Percentiles rank a stretch among this genome's conserved stretches.
phyloP scores from a whole-genome alignment of 2,329 filamentous ascomycete genomes.

The Paracorniculantispora psalliotae region DNA sequence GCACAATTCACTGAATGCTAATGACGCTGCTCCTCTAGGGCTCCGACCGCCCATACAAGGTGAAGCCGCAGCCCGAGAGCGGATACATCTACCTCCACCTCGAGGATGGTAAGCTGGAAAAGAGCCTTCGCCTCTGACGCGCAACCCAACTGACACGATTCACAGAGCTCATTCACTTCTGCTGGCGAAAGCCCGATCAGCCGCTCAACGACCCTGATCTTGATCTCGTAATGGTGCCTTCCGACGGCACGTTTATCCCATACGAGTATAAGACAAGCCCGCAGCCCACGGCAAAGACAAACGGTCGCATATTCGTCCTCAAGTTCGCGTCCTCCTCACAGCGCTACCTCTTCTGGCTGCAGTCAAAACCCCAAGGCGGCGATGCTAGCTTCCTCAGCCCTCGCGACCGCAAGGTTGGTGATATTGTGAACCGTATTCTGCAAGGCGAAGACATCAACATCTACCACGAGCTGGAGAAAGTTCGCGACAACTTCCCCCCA shows the following conservation, averaged over 20 bases:
- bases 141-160: not conserved
- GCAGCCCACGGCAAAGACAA: conserved; percentile 59
- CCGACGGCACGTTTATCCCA: conserved; percentile 80
- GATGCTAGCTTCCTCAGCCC: conserved; percentile 77
- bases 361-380: conserved; percentile 75
- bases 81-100: conserved; percentile 91
- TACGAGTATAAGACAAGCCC: conserved; percentile 60
- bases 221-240: conserved; percentile 90
- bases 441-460: conserved; percentile 88
- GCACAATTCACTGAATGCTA: conserved; percentile 14
- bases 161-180: conserved; percentile 86
- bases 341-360: conserved; percentile 92
- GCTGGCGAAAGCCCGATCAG: conserved; percentile 80
- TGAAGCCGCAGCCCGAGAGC: conserved; percentile 65
- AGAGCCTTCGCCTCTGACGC: not conserved
- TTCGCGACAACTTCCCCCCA: conserved; percentile 46
- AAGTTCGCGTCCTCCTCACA: conserved; percentile 92
- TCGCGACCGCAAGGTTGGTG: conserved; percentile 79
- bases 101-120: conserved; percentile 65
- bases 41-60: conserved; percentile 56
- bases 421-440: conserved; percentile 78
- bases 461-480: conserved; percentile 61
- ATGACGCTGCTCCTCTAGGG: conserved; percentile 27
- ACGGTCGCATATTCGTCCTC: conserved; percentile 87
- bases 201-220: conserved; percentile 69